Percentiles rank a stretch among this genome's conserved stretches.
phyloP scores from a whole-genome alignment of 805 yeast species.

The Lachancea sp. region DNA sequence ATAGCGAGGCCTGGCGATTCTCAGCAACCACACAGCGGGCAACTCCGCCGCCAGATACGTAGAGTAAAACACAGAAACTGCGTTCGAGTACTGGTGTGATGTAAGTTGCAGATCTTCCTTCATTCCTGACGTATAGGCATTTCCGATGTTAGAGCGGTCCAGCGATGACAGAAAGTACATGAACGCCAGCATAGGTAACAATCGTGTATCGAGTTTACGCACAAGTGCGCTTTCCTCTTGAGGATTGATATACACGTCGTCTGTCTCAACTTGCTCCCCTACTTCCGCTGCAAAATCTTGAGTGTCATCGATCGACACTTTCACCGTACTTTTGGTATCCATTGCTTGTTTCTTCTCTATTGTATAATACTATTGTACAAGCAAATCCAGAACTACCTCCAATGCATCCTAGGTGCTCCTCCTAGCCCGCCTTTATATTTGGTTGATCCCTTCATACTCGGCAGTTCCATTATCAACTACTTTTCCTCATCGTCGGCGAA shows the following conservation, averaged over 20 bases:
- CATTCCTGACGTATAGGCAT: constrained; percentile 57
- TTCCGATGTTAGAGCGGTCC: constrained; percentile 51
- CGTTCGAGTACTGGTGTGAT: constrained; percentile 38
- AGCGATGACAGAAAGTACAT: constrained; percentile 36
- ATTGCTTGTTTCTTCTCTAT: neutral
- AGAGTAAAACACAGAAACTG: constrained; percentile 34
- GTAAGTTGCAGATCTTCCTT: constrained; percentile 43
- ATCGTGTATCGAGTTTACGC: constrained; percentile 28
- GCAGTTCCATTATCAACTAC: neutral
- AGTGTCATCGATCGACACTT: constrained; percentile 1
- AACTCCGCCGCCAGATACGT: constrained; percentile 35
- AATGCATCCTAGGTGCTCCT: neutral
- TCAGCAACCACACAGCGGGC: constrained; percentile 31
- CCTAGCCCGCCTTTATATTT: neutral
- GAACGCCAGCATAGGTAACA: constrained; percentile 31
- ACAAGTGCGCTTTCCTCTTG: constrained; percentile 20
- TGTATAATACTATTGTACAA: neutral
- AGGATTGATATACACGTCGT: constrained; percentile 12
- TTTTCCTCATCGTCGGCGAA: constrained; percentile 1
- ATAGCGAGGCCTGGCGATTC: constrained; percentile 23
- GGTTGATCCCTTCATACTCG: neutral
- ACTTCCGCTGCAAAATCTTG: constrained; percentile 6
- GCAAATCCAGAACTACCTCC: too few species aligned
- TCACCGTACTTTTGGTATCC: neutral
- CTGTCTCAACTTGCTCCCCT: constrained; percentile 3